These are phyloP conservation scores for Scortechinia acanthostroma DNA, from an alignment of 2,329 filamentous ascomycete genomes.

Conservation along the genomic window DNA sequence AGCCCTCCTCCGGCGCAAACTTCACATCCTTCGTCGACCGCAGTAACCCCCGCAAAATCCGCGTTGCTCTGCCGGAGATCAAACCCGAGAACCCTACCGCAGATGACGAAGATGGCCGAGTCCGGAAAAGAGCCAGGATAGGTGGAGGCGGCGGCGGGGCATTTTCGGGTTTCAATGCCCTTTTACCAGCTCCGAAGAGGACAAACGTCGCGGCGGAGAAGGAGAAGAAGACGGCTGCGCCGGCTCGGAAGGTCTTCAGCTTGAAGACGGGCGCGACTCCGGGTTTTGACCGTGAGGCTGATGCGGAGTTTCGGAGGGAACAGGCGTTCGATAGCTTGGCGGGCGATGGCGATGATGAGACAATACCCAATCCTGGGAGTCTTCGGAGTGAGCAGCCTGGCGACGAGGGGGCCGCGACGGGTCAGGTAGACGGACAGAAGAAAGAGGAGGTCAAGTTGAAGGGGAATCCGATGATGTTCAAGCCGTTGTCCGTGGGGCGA, in stretches of 20 bases:
- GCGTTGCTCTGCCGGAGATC: constrained; percentile 43
- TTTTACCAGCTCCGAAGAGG: constrained; percentile 56
- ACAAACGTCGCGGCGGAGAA: constrained; percentile 13
- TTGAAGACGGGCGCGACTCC: constrained; percentile 54
- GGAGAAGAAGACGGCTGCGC: constrained; percentile 17
- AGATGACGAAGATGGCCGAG: constrained; percentile 27
- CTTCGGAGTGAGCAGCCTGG: constrained; percentile 4
- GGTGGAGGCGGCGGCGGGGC: constrained; percentile 29
- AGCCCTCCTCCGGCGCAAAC: constrained; percentile 9
- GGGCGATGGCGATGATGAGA: constrained; percentile 16
- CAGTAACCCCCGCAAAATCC: constrained; percentile 50
- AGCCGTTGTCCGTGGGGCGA: constrained; percentile 52
- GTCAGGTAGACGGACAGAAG: neutral
- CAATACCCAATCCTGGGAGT: neutral
- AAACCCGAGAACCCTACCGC: constrained; percentile 9
- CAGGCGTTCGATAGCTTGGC: constrained; percentile 11
- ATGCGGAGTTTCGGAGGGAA: constrained; percentile 18
- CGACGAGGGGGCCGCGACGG: neutral
- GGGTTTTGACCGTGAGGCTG: constrained; percentile 45
- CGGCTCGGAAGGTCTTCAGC: constrained; percentile 39
- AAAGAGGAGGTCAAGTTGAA: constrained; percentile 14
- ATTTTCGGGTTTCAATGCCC: constrained; percentile 54
- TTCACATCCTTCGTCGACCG: constrained; percentile 47
- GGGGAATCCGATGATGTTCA: constrained; percentile 51
- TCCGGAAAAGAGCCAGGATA: constrained; percentile 42